Conservation (phyloP, 352 stramenopile genomes). For the Globisporangium takayamanum region DNA sequence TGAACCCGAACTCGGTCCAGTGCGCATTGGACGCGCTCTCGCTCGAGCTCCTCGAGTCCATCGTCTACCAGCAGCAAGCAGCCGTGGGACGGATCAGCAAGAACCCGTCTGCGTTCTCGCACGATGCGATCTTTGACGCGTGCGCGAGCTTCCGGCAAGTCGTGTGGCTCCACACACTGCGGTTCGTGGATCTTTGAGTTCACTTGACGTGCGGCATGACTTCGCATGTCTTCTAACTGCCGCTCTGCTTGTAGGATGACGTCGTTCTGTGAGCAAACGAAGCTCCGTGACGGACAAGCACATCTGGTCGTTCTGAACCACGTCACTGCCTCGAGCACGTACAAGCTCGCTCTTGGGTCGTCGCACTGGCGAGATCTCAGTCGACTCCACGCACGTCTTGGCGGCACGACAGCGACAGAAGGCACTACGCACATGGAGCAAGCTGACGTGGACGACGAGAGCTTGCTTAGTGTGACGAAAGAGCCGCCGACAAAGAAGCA, state of each 20-base stretch:
- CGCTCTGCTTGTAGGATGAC: constrained; percentile 13
- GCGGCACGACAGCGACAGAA: neutral
- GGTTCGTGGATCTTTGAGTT: constrained; percentile 20
- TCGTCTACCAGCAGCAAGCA: constrained; percentile 36
- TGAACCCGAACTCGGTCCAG: constrained; percentile 19
- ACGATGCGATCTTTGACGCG: constrained; percentile 39
- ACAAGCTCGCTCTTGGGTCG: constrained; percentile 31
- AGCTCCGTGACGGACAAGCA: constrained; percentile 7
- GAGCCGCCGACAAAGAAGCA: constrained; percentile 16
- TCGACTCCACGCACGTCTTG: constrained; percentile 10
- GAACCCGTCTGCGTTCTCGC: constrained; percentile 35
- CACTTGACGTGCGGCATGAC: neutral
- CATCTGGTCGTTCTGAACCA: constrained; percentile 15
- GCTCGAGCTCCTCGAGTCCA: constrained; percentile 37
- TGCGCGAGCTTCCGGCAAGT: constrained; percentile 55
- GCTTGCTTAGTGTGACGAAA: constrained; percentile 7
- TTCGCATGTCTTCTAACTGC: neutral
- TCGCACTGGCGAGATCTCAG: constrained; percentile 35
- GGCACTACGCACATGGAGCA: constrained; percentile 4
- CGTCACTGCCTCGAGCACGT: constrained; percentile 27
- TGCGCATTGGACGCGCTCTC: constrained; percentile 22
- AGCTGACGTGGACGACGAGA: neutral
- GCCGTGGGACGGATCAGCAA: constrained; percentile 36
- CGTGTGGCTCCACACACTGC: constrained; percentile 54
- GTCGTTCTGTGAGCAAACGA: constrained; percentile 7